A percentile compares a stretch with the other conserved stretches of the same genome.
Conservation (phyloP, 768 basidiomycete species). For the Sarcodon aspratus region DNA sequence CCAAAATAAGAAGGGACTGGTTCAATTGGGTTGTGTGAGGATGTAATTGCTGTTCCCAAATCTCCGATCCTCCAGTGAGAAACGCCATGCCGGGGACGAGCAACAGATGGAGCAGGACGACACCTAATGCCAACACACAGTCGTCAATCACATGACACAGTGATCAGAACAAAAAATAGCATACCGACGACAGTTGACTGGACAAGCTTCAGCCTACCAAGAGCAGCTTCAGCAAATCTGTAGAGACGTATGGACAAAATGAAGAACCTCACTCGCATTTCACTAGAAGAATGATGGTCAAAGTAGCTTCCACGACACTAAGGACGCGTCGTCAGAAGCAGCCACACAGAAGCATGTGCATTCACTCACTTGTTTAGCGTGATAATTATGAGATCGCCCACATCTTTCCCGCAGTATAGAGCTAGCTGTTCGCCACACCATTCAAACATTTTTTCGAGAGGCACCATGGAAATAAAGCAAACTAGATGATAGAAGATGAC, state of each 20-base stretch:
- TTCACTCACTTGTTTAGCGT: slow-evolving; percentile 51
- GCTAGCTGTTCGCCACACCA: slow-evolving; percentile 49
- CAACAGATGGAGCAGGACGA: slow-evolving; percentile 59
- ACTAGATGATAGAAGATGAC: slow-evolving; percentile 23
- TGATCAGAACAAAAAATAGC: too few relatives aligned
- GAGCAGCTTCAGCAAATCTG: background rate
- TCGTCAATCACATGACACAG: background rate
- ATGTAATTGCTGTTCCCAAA: slow-evolving; percentile 58
- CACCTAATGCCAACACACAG: slow-evolving; percentile 26
- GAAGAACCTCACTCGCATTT: slow-evolving; percentile 50
- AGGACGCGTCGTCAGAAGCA: background rate
- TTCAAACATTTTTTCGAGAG: slow-evolving; percentile 56
- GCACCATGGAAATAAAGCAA: slow-evolving; percentile 53
- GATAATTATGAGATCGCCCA: slow-evolving; percentile 55
- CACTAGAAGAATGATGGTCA: slow-evolving; percentile 58
- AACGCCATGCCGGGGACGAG: slow-evolving; percentile 63
- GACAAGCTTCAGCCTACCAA: slow-evolving; percentile 43
- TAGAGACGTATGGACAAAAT: background rate
- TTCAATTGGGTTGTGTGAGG: slow-evolving; percentile 57
- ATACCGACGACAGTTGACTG: slow-evolving; percentile 61
- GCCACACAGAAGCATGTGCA: background rate
- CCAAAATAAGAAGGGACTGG: slow-evolving; percentile 56
- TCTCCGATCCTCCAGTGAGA: slow-evolving; percentile 52
- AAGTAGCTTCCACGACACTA: slow-evolving; percentile 60
- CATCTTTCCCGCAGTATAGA: slow-evolving; percentile 39